Conservation (phyloP, 2,329 filamentous ascomycete species). For the Sporothrix schenckii region DNA sequence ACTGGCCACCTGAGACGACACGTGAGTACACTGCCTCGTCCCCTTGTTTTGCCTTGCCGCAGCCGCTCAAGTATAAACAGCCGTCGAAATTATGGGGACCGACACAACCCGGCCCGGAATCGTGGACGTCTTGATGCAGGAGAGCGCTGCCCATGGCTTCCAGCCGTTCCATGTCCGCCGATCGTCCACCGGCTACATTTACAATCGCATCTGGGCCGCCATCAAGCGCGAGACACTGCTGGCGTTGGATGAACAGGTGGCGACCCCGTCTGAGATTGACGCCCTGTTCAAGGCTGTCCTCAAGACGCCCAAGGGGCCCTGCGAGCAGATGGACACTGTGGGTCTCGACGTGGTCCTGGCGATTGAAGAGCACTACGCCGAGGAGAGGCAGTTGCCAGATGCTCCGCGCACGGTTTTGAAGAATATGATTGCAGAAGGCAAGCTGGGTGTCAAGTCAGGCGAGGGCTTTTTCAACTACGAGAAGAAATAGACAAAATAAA, state of each 20-base stretch:
- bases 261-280: slow-evolving; percentile 17
- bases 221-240: slow-evolving; percentile 25
- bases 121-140: not conserved
- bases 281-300: slow-evolving; percentile 20
- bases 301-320: slow-evolving; percentile 20
- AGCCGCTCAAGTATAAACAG: not conserved
- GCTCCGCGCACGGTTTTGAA: not conserved
- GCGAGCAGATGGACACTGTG: slow-evolving; percentile 27
- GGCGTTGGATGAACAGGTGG: slow-evolving; percentile 5
- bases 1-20: slow-evolving; percentile 26
- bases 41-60: too few species aligned
- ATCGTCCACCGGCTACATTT: slow-evolving; percentile 24
- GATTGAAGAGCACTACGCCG: slow-evolving; percentile 25
- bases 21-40: not conserved
- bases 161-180: slow-evolving; percentile 23
- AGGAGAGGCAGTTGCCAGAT: slow-evolving; percentile 1
- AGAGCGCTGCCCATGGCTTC: slow-evolving; percentile 18
- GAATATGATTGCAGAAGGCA: slow-evolving; percentile 4
- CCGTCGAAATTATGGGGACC: slow-evolving; percentile 24
- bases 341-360: slow-evolving; percentile 20
- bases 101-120: not conserved
- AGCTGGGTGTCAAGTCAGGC: slow-evolving; percentile 18
- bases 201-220: slow-evolving; percentile 27
- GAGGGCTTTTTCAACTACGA: not conserved
- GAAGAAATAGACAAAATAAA: not conserved